phyloP scores from a whole-genome alignment of 768 basidiomycete genomes.

The Boletus sensibilis region DNA sequence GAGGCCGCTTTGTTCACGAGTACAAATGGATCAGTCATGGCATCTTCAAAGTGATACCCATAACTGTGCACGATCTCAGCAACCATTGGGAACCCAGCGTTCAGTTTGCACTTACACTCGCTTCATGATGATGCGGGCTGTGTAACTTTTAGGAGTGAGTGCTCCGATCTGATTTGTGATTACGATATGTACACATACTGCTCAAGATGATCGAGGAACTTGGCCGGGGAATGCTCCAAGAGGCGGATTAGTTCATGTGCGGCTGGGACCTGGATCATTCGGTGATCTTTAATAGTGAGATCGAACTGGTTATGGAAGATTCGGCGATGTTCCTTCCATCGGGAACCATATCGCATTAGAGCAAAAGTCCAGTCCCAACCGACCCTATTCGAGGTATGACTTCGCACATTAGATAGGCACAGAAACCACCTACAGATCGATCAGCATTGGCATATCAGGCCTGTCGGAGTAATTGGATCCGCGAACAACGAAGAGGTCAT shows the following conservation, averaged over 20 bases:
- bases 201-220: constrained; percentile 5
- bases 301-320: constrained; percentile 6
- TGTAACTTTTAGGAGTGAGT: neutral
- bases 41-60: constrained; percentile 1
- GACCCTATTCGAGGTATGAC: neutral
- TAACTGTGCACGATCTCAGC: neutral
- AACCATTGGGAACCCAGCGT: neutral
- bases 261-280: constrained; percentile 1
- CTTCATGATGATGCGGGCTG: constrained; percentile 7
- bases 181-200: neutral
- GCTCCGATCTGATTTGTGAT: neutral
- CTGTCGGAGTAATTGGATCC: constrained; percentile 4
- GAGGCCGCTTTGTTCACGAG: constrained; percentile 8
- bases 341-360: constrained; percentile 1
- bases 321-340: constrained; percentile 6
- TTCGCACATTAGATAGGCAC: neutral
- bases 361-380: constrained; percentile 8
- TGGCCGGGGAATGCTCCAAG: neutral
- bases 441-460: constrained; percentile 2
- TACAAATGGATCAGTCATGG: constrained; percentile 3
- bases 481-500: constrained; percentile 3
- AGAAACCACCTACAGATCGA: neutral
- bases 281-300: constrained; percentile 4
- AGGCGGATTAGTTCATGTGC: constrained; percentile 1
- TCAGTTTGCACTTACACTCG: neutral